Evolutionary conservation across 345 rosid genomes (phyloP), one percentile per base, ranked within the genome.

Genomic region (Carallia brachiata): DNA sequence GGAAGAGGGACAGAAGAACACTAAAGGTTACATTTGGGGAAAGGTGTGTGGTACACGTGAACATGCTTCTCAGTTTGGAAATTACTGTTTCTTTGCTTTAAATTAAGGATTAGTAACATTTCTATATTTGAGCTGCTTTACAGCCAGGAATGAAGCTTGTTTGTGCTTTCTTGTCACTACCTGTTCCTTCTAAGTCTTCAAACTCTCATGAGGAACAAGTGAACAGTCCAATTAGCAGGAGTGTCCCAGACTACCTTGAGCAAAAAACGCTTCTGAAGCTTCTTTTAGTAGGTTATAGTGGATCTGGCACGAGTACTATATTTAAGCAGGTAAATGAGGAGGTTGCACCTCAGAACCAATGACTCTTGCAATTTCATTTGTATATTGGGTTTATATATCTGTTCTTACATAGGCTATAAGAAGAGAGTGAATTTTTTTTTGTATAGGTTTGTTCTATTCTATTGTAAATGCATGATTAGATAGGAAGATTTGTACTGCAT

Each of bases 281-380:
- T 67, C 93, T 96, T 52, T 84, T 96, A 79, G 98, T 92, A 79
- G 99, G 99, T 64, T 80, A 66, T 72, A 78, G 62, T 59, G 98
- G 98, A 73, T 90, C 98, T 77, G 99, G 99, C 72, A 89, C 98
- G n/a, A 92, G 99, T 72, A 96, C 98, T 10, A 86, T 96, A 66
- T 96, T 90, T 79, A 96, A 96, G 84, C 99, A 92, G 99, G 99
- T 92, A 54, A 60, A 67, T 27, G 60, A 54, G 47, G 47, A 39
- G 47, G 50, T 44, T 44, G 16, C 50, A 44, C 50, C 50, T 44
- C 50, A 0, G 5, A 44, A 12, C 16, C 12, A 15, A 10, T 44
- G 50, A 44, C 50, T 44, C 50, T 44, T 44, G 50, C 50, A 44
- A 12, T 44, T 44, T 44, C 15, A 44, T 3, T 44, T 44, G 50